Evolutionary conservation across 2,329 filamentous ascomycete genomes (phyloP).

Genomic region (Pestalotiopsis sp.): DNA sequence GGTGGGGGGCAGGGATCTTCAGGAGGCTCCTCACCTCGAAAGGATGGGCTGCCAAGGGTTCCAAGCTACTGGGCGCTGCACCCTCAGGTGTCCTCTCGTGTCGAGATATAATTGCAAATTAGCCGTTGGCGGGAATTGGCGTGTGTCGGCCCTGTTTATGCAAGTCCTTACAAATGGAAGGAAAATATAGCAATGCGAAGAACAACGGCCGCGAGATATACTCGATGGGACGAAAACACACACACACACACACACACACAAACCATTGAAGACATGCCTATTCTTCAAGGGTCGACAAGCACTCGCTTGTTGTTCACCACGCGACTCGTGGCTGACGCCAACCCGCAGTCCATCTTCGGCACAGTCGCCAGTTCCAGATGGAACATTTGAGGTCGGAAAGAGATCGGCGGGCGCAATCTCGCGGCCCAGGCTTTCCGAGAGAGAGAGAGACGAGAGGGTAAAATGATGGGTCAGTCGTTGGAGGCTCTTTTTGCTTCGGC

Average conservation of each 20-base stretch:
- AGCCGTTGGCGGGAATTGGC: neutral
- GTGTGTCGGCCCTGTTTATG: neutral
- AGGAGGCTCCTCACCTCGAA: slow-evolving; percentile 7
- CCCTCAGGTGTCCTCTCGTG: neutral
- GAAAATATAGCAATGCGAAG: neutral
- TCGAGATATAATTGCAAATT: neutral
- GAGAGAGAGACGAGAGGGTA: too few relatives aligned
- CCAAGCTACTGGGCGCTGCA: neutral
- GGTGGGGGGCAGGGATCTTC: slow-evolving; percentile 7
- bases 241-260: too few relatives aligned
- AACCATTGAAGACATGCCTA: neutral
- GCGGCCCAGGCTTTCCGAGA: neutral
- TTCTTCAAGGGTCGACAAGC: neutral
- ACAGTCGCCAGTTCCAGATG: neutral
- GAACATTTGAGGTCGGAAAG: neutral
- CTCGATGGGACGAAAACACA: too few relatives aligned
- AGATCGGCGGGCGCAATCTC: neutral
- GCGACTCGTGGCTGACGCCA: neutral
- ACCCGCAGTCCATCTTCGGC: neutral
- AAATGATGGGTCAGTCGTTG: neutral
- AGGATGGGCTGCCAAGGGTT: slow-evolving; percentile 5
- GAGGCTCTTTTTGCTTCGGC: neutral
- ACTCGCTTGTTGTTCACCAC: neutral
- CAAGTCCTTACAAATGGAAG: neutral
- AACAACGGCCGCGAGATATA: neutral